phyloP scores from a whole-genome alignment of 2,329 filamentous ascomycete species.

The Aspergillus udagawae region DNA sequence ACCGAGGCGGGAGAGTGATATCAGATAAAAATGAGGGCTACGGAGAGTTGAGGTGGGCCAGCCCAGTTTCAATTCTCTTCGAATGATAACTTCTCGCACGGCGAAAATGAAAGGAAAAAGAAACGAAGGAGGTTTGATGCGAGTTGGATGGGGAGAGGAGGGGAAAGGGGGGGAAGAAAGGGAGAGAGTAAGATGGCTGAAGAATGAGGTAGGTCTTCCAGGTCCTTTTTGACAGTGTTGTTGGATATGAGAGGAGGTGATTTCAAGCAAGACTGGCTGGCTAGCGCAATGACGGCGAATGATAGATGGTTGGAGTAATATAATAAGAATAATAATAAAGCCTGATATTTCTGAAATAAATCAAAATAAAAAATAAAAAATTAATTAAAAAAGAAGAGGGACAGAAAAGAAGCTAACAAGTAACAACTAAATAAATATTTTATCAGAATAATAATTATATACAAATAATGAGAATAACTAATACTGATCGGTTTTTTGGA shows the following conservation, averaged over 20 bases:
- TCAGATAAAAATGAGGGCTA: conserved; percentile 21
- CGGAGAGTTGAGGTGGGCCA: conserved; percentile 34
- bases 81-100: conserved; percentile 27
- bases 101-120: conserved; percentile 26
- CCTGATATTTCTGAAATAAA: background rate
- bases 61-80: conserved; percentile 31
- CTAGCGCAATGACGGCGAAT: conserved; percentile 14
- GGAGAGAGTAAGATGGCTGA: conserved; percentile 9
- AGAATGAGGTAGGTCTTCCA: conserved; percentile 8
- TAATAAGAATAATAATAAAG: background rate
- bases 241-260: conserved; percentile 7
- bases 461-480: conserved; percentile 2
- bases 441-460: conserved; percentile 7
- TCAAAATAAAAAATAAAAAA: conserved; percentile 6
- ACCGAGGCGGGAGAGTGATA: background rate
- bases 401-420: background rate
- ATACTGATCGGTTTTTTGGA: background rate
- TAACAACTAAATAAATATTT: conserved; percentile 3
- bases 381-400: conserved; percentile 6
- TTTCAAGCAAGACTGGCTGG: conserved; percentile 11
- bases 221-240: conserved; percentile 11
- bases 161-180: conserved; percentile 13
- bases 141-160: conserved; percentile 10
- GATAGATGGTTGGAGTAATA: conserved; percentile 6
- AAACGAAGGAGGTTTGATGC: conserved; percentile 18